Base-by-base conservation (phyloP, 1,284 basidiomycete genomes). In the Malassezia cuniculi region DNA sequence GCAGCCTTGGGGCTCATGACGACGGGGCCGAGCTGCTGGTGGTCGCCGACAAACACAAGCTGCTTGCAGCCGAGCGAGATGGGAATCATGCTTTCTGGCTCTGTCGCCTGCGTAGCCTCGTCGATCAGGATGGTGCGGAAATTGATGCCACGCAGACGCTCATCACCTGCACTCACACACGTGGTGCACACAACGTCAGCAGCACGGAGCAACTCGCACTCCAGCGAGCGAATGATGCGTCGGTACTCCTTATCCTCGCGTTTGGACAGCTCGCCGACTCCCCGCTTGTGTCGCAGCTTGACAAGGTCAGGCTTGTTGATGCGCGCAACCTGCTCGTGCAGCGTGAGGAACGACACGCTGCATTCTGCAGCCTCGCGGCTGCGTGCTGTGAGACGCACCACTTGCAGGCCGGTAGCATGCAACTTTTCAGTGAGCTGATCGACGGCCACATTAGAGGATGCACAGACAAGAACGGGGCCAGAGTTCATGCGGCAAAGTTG, bases 1-100 rank as follows among this genome's bases (percentile, higher is more conserved):
- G 93, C 93, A 1, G 90, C 93, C 68, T 97, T 95, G 76, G 95
- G 97, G 78, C 95, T 97, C 93, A 97, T 97, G 68, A 99, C 95
- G 55, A 95, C 93, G 7, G 93, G 93, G 1, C 93, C 93, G 33
- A 97, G 79, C 75, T 99, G 93, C 71, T 83, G 54, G 69, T 95
- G 89, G 71, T 95, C 89, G 36, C 93, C 93, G 35, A 99, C 93
- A 34, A 99, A 78, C 19, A 99, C 57, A 38, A 89, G 86, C 66
- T 99, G 93, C 70, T 95, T 97, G 69, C 89, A 95, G 19, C 93
- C 93, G 60, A 95, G 79, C 11, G 97, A 82, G 26, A 99, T 77
- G 10, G 93, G 93, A 56, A 99, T 97, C 87, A 97, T 93, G 70
- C 89, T 94, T 71, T 99, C 93, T 38, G 89, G 89, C 69, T 95